Base-by-base conservation (phyloP, 805 yeast species). In the Lachancea waltii region DNA sequence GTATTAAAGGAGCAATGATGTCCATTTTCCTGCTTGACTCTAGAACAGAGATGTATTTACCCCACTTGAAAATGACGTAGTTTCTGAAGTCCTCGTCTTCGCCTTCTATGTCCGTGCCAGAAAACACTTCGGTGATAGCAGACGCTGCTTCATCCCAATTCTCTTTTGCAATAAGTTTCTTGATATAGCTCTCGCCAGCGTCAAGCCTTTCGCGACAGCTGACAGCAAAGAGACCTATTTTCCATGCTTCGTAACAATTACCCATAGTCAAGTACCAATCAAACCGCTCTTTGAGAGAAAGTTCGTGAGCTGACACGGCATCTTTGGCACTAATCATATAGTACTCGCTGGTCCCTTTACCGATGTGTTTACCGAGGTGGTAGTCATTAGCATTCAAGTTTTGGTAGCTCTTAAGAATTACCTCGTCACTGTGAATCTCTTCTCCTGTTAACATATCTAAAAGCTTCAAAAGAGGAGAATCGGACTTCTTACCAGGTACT, bases 331-430 rank as follows among this genome's bases (percentile, higher is more conserved):
- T 77, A 4, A 90, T 67, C 14, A 92, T 66, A 50, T 71, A 83
- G 64, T 81, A 85, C 38, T 68, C 66, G 6, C 66, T 58, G 4
- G 59, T 48, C 0, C 59, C 54, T 0, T 47, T 52, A 2, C 72
- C 76, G 23, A 71, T 61, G 53, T 69, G 68, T 35, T 72, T 73
- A 1, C 79, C 75, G 33, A 89, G 58, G 46, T 75, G 79, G 53
- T 83, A 85, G 54, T 92, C 97, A 55, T 90, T 89, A 13, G 83
- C 65, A 0, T 94, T 87, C 30, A 85, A 60, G 10, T 69, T 65
- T 16, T 75, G 69, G 32, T 65, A 72, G 23, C 75, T 74, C 35
- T 72, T 73, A 41, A 85, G 59, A 0, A 81, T 76, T 2, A 90
- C 69, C 53, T 81, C 95, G 56, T 90, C 96, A 16, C 79, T 85